These are phyloP conservation scores for Xylaria sp. DNA, from an alignment of 2,329 filamentous ascomycete species.

Conservation along the genomic window DNA sequence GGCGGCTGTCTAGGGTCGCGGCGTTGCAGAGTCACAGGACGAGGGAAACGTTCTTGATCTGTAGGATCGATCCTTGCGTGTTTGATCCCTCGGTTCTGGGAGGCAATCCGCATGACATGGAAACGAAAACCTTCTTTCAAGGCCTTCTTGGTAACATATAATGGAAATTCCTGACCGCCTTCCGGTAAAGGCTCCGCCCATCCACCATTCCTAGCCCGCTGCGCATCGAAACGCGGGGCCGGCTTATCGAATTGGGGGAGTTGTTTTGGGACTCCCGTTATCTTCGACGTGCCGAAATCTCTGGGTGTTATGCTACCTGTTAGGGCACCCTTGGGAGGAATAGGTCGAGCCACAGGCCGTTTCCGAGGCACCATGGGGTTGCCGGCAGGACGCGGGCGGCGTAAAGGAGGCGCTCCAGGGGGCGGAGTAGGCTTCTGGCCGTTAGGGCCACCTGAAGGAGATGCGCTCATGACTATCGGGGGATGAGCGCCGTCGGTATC, in stretches of 20 bases:
- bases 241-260: constrained; percentile 40
- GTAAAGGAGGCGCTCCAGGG: constrained; percentile 54
- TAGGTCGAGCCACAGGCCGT: constrained; percentile 56
- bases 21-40: constrained; percentile 88
- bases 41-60: constrained; percentile 81
- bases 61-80: constrained; percentile 74
- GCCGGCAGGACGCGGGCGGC: constrained; percentile 60
- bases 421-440: constrained; percentile 60
- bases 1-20: constrained; percentile 81
- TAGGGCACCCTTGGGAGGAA: constrained; percentile 48
- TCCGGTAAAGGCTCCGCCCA: constrained; percentile 66
- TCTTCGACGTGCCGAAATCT: constrained; percentile 40
- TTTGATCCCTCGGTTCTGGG: constrained; percentile 59
- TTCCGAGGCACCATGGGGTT: constrained; percentile 74
- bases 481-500: constrained; percentile 1
- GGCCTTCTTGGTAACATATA: constrained; percentile 85
- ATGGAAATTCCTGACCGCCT: constrained; percentile 65
- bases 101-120: constrained; percentile 82
- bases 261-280: constrained; percentile 40
- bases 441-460: constrained; percentile 58
- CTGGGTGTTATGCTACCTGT: constrained; percentile 47
- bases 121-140: constrained; percentile 83
- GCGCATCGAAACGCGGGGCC: constrained; percentile 54
- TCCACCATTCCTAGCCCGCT: constrained; percentile 62
- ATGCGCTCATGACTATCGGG: constrained; percentile 53